Evolutionary conservation across 257 asterid genomes (phyloP), one percentile per base, ranked within the genome.

Genomic region (Nicotiana otophora): DNA sequence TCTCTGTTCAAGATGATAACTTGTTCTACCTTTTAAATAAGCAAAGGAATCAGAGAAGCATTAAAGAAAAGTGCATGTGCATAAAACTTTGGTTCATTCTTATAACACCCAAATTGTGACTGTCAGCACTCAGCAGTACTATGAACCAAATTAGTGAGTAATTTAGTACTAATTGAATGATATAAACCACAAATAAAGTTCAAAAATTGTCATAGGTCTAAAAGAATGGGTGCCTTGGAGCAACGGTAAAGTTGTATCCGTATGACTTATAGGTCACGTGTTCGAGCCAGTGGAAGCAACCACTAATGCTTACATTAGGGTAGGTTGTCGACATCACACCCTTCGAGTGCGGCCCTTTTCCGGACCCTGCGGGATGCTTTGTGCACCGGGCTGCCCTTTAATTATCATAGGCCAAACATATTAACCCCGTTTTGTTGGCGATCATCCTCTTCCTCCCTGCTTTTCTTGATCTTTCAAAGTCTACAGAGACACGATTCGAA

Each of bases 1-100:
- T 74, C 80, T 15, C 90, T 82, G n/a, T 77, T 70, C 68, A 77
- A 66, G 65, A 76, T 10, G 54, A 69, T 68, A 62, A 77, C 53
- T 69, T 81, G 81, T 72, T 81, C 85, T 65, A 51, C 81, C 39
- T 39, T 81, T 4, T 31, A 54, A 31, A 14, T 55, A 79, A 31
- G 74, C 48, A 65, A 65, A 2, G 3, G 51, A 33, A 66, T 65
- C 42, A 30, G 12, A 12, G 7, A 33, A 28, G 39, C 70, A 12
- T 33, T 15, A 2, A 66, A 66, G 26, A 74, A 26, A 74, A 14
- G 26, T 48, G 61, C 62, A 7, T 74, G 39, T 26, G 16, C 80
- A 48, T 48, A 74, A 48, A 74, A 74, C 26, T 26, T 23, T 7
- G 61, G 26, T 74, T 46, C 55, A 42, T 72, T 72, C 60, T 72